Evolutionary conservation across 176 grass and related monocot genomes (phyloP).

Genomic region (Calamus simplicifolius): DNA sequence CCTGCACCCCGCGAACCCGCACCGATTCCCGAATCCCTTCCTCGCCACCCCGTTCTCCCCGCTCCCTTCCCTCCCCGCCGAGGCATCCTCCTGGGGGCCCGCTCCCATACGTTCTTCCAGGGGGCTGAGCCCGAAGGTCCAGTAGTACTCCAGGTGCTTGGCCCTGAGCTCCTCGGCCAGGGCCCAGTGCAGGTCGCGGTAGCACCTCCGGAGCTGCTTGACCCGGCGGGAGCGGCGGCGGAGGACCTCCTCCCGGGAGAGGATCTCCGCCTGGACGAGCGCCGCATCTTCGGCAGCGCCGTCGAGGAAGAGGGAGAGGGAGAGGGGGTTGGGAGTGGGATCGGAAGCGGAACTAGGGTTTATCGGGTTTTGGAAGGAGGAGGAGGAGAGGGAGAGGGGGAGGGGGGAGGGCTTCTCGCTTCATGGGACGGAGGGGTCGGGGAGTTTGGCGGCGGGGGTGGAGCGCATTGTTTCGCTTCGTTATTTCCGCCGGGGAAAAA

Average conservation of each 20-base stretch:
- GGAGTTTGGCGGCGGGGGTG: no score
- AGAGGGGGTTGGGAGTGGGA: no score
- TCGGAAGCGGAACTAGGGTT: no score
- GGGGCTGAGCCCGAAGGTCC: constrained; percentile 62
- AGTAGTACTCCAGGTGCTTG: constrained; percentile 67
- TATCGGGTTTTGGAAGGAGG: no score
- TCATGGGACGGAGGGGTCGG: no score
- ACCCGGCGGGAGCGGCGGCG: constrained; percentile 44
- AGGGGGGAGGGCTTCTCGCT: no score
- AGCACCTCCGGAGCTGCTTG: constrained; percentile 29
- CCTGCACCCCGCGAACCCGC: neutral
- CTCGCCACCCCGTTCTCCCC: neutral
- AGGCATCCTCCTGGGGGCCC: constrained; percentile 11
- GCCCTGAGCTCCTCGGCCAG: constrained; percentile 65
- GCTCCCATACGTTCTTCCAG: constrained; percentile 10
- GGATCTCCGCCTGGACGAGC: constrained; percentile 28
- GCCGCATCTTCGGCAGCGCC: neutral
- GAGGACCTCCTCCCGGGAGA: constrained; percentile 75
- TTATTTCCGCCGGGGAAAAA: no score
- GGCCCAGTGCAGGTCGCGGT: constrained; percentile 62
- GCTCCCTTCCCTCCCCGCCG: neutral
- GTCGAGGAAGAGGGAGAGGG: no score
- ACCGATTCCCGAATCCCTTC: neutral
- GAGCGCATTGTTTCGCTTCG: no score
- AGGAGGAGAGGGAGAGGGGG: no score